Evolutionary conservation across 352 stramenopile genomes (phyloP).

Genomic region (Phytophthora ramorum): DNA sequence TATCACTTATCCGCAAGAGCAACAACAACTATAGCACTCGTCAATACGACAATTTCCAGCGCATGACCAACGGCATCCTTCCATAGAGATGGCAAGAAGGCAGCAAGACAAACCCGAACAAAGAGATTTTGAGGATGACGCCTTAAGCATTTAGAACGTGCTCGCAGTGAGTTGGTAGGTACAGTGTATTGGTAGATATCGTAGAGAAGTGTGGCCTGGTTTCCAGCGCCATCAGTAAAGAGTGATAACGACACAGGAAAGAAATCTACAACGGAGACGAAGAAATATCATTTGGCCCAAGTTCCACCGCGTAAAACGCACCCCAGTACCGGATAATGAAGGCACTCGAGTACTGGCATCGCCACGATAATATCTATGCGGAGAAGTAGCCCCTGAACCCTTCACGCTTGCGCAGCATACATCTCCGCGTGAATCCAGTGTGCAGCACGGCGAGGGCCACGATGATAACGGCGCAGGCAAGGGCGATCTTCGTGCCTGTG

Average conservation of each 20-base stretch:
- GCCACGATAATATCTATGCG: conserved; percentile 16
- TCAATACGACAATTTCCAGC: conserved; percentile 96
- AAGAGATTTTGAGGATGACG: neutral
- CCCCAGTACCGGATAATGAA: conserved; percentile 1
- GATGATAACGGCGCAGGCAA: conserved; percentile 53
- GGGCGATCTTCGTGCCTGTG: conserved; percentile 61
- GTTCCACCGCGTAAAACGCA: neutral
- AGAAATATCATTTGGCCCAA: conserved; percentile 23
- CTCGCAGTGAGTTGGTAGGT: conserved; percentile 12
- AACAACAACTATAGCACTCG: conserved; percentile 94
- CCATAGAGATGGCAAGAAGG: conserved; percentile 45
- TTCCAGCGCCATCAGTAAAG: neutral
- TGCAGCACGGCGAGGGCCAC: conserved; percentile 70
- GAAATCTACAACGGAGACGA: conserved; percentile 11
- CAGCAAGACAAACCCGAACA: neutral
- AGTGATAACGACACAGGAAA: conserved; percentile 9
- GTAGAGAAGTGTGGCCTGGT: conserved; percentile 4
- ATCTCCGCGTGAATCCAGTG: conserved; percentile 73
- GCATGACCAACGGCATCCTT: conserved; percentile 94
- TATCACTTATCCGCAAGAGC: conserved; percentile 92
- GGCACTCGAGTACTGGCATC: neutral
- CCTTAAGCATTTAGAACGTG: conserved; percentile 19
- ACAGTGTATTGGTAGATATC: conserved; percentile 17
- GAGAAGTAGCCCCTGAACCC: conserved; percentile 46
- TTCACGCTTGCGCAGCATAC: conserved; percentile 65